Percentiles rank a stretch among this genome's conserved stretches.
Conservation (phyloP, 352 stramenopile genomes). For the Phytophthora citricola region DNA sequence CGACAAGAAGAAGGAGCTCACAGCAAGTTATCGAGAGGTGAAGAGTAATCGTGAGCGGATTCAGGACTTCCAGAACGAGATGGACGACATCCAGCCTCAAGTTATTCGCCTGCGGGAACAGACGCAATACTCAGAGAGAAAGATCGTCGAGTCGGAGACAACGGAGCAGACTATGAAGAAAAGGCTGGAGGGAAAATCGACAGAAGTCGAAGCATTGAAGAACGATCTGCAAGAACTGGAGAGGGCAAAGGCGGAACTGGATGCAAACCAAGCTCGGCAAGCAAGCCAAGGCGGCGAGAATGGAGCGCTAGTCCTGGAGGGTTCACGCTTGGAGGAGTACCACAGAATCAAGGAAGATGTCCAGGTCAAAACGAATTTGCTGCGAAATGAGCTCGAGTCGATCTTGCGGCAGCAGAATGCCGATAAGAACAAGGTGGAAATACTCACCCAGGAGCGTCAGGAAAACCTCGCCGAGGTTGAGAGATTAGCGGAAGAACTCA, state of each 20-base stretch:
- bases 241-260: conserved; percentile 61
- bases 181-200: conserved; percentile 83
- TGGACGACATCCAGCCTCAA: conserved; percentile 82
- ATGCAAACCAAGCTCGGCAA: conserved; percentile 46
- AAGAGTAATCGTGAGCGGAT: conserved; percentile 74
- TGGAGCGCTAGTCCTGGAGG: conserved; percentile 64
- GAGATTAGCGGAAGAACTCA: conserved; percentile 66
- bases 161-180: conserved; percentile 68
- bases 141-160: conserved; percentile 58
- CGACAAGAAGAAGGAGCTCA: conserved; percentile 83
- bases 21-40: conserved; percentile 55
- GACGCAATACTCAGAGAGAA: conserved; percentile 83
- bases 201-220: conserved; percentile 85
- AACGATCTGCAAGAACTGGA: conserved; percentile 74
- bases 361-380: conserved; percentile 71
- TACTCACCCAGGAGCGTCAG: conserved; percentile 67
- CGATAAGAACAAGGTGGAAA: conserved; percentile 79
- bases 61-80: conserved; percentile 80
- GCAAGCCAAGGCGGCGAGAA: conserved; percentile 49
- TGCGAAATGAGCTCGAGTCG: conserved; percentile 75
- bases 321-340: conserved; percentile 77
- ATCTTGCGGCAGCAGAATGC: conserved; percentile 72
- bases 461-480: conserved; percentile 79
- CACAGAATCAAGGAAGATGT: conserved; percentile 83
- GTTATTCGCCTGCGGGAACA: conserved; percentile 90